Evolutionary conservation across 345 rosid genomes (phyloP).

Genomic region (Syzygium aromaticum): DNA sequence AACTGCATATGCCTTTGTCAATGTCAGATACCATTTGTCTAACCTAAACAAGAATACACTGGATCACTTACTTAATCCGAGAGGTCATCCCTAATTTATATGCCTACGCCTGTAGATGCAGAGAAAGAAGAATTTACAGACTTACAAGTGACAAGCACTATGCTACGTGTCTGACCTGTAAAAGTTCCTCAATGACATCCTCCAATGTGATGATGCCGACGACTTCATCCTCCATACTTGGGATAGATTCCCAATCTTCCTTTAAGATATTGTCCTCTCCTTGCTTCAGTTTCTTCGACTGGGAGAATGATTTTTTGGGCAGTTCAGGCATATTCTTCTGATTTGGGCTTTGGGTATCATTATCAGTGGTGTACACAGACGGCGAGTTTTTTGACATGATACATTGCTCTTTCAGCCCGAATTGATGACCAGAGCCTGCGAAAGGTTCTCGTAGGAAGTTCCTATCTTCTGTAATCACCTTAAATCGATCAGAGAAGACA

Average conservation of each 20-base stretch:
- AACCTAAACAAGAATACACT: background rate
- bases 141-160: background rate
- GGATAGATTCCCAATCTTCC: slow-evolving; percentile 21
- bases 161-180: slow-evolving; percentile 31
- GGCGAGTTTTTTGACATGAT: slow-evolving; percentile 11
- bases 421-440: slow-evolving; percentile 16
- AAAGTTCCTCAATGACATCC: slow-evolving; percentile 86
- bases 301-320: background rate
- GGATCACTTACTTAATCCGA: background rate
- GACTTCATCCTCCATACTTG: slow-evolving; percentile 40
- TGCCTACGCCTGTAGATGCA: background rate
- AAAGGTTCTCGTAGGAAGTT: background rate
- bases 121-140: background rate
- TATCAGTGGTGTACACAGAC: slow-evolving; percentile 4
- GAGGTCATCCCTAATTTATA: background rate
- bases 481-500: background rate
- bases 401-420: slow-evolving; percentile 9
- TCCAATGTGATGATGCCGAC: slow-evolving; percentile 78
- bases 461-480: background rate
- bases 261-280: background rate
- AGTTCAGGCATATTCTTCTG: background rate
- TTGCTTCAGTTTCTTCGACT: slow-evolving; percentile 4
- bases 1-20: background rate
- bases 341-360: background rate
- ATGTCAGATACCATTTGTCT: background rate